Percentiles rank a stretch among this genome's conserved stretches.
Evolutionary conservation across 257 asterid genomes (phyloP).

Genomic region (Phtheirospermum japonicum): DNA sequence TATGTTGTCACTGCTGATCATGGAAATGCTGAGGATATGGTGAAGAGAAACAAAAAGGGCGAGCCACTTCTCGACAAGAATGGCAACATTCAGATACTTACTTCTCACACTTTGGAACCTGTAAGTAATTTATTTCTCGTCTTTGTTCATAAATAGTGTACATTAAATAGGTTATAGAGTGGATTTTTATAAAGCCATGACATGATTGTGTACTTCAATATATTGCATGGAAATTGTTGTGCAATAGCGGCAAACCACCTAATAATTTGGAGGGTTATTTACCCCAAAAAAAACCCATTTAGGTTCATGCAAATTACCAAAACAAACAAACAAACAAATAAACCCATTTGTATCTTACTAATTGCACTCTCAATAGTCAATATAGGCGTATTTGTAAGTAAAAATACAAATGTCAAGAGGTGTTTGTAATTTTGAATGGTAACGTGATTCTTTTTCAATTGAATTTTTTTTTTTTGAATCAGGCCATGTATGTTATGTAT

Average conservation of each 20-base stretch:
- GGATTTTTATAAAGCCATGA: too few species aligned
- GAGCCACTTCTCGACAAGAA: conserved; percentile 88
- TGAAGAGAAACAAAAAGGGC: conserved; percentile 95
- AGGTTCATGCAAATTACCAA: not conserved
- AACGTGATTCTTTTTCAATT: too few species aligned
- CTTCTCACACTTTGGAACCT: conserved; percentile 91
- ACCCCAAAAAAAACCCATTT: not conserved
- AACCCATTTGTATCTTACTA: too few species aligned
- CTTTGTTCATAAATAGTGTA: too few species aligned
- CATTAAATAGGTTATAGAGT: too few species aligned
- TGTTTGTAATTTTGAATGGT: too few species aligned
- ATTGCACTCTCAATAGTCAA: too few species aligned
- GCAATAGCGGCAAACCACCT: not conserved
- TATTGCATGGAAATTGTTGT: not conserved
- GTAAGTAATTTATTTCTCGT: conserved; percentile 45
- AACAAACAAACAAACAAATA: too few species aligned
- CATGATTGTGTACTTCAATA: too few species aligned
- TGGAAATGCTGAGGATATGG: conserved; percentile 99
- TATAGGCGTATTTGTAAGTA: too few species aligned
- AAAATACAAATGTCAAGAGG: too few species aligned
- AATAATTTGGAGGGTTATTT: not conserved
- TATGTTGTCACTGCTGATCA: conserved; percentile 95
- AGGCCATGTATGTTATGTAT: not conserved
- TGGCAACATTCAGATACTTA: conserved; percentile 79
- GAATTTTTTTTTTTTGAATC: not conserved